Base-by-base conservation (phyloP, 805 yeast species). In the Kluyveromyces aestuarii region DNA sequence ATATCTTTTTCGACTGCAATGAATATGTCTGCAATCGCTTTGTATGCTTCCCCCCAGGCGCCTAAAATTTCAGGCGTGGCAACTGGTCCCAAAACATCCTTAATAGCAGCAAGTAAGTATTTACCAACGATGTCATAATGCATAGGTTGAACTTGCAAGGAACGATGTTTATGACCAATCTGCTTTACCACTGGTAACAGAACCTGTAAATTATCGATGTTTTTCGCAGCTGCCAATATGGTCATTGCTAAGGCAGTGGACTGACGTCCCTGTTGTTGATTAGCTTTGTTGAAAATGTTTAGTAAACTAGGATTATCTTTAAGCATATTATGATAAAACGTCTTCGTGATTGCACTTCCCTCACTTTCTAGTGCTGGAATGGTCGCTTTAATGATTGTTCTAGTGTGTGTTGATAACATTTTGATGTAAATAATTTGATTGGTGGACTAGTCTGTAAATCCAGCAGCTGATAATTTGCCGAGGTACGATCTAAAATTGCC, bases 11-110 rank as follows among this genome's bases (percentile, higher is more conserved):
- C 90, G 18, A 76, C 73, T 38, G 69, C 62, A 53, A 84, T 83
- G 53, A 83, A 69, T 9, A 79, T 62, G 48, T 79, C 73, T 6
- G 89, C 89, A 52, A 83, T 70, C 49, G 74, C 77, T 37, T 74
- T 75, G 61, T 84, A 83, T 6, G 90, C 89, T 40, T 68, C 73
- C 21, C 72, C 68, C 87, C 88, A 84, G 10, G 87, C 87, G 25
- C 68, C 72, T 41, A 81, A 55, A 47, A 84, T 76, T 40, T 72
- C 79, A 2, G 70, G 72, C 17, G 79, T 78, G n/a, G 86, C 86
- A n/a, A 70, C 73, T 40, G 67, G 73, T 6, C 86, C 87, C 36
- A 83, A 66, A 39, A 79, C 71, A 48, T 74, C 73, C 39, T 63
- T 60, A 63, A 84, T 72, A 13, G 87, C 78, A 27, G 67, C 66